Evolutionary conservation across 331 rosid species (phyloP), one percentile per base, ranked within the genome.

Genomic region (Telfairia occidentalis): DNA sequence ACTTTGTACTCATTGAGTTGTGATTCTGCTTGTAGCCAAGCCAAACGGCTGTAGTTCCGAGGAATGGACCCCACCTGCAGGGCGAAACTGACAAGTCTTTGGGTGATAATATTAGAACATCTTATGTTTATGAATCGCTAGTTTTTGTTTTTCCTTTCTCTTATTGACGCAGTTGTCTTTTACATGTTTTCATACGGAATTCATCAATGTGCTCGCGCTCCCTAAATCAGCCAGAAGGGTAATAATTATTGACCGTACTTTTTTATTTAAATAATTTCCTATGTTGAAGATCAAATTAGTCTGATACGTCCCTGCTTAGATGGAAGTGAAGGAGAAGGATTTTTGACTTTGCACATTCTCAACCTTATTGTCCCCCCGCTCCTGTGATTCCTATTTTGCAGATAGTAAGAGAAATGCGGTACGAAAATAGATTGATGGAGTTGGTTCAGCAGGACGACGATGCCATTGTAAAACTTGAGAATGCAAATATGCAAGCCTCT

Each of bases 401-500:
- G 97, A 86, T 84, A 75, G 63, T 89, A 80, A 84, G 87, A 78
- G 90, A 87, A 83, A 86, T 82, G 69, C 89, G 81, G 79, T 81
- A 80, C 13, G 89, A 83, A 70, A 90, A 83, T 81, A 92, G 87
- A 73, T 90, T 87, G 38, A 78, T 87, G 52, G 92, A 89, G 61
- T 81, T 90, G 86, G 79, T 80, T 78, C 86, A 59, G 74, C 81
- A 72, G 76, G 92, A 87, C 58, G 82, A 84, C 49, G 91, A 87
- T 73, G 84, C 80, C 45, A 78, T 71, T 53, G 85, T 89, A 75
- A 90, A 85, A 82, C 90, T 92, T 76, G 99, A 95, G 83, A 89
- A 82, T 85, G 83, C 80, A 50, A 95, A 92, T 82, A 92, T 90
- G 78, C 92, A 90, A 74, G 97, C 83, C 72, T 95, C 96, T 23